Evolutionary conservation across 176 grass and related monocot genomes (phyloP).

Genomic region (Cenchrus purpureus): DNA sequence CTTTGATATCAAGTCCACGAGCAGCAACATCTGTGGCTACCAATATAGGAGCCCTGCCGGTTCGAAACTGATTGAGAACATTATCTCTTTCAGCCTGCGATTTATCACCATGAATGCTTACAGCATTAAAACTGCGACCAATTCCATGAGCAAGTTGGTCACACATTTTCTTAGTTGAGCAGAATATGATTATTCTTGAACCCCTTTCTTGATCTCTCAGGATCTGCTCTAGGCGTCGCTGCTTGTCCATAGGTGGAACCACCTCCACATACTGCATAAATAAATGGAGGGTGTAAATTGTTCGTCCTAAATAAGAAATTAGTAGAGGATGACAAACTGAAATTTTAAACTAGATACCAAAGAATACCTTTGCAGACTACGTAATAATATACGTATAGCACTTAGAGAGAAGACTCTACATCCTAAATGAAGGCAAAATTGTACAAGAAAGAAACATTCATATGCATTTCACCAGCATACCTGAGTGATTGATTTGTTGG

Average conservation of each 20-base stretch:
- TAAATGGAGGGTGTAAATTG: conserved; percentile 19
- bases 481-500: conserved; percentile 99
- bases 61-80: conserved; percentile 88
- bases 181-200: conserved; percentile 95
- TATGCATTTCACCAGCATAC: conserved; percentile 45
- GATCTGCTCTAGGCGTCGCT: conserved; percentile 90
- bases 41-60: conserved; percentile 79
- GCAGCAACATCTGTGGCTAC: conserved; percentile 99
- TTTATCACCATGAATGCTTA: conserved; percentile 91
- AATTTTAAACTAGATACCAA: conserved; percentile 14
- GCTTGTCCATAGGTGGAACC: conserved; percentile 78
- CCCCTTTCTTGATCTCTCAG: conserved; percentile 93
- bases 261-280: conserved; percentile 84
- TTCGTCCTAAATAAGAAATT: conserved; percentile 32
- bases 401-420: not conserved
- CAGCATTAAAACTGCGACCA: conserved; percentile 78
- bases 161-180: conserved; percentile 90
- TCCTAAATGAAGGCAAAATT: conserved; percentile 2
- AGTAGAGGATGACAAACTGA: conserved; percentile 9
- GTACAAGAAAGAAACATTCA: conserved; percentile 26
- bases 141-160: conserved; percentile 84
- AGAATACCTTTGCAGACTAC: conserved; percentile 5
- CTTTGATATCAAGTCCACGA: conserved; percentile 95
- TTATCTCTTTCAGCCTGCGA: conserved; percentile 91
- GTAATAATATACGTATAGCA: not conserved